These are phyloP conservation scores for Didymellaceae sp. DNA, from an alignment of 2,329 filamentous ascomycete species.

Conservation along the genomic window DNA sequence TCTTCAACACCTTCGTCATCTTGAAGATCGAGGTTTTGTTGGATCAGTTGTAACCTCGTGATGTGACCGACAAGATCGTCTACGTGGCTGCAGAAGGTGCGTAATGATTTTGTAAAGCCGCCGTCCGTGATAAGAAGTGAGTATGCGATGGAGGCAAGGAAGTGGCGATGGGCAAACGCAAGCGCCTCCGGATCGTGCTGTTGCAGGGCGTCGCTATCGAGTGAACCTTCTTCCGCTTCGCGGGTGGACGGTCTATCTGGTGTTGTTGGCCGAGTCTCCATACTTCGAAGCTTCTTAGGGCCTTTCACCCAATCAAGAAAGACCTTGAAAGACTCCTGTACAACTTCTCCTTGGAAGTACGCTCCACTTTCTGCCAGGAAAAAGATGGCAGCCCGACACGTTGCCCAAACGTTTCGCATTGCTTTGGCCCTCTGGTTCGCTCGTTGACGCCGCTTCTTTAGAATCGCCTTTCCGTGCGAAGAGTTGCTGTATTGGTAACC, in stretches of 20 bases:
- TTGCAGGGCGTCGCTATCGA: slow-evolving; percentile 9
- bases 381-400: slow-evolving; percentile 84
- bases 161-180: slow-evolving; percentile 77
- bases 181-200: slow-evolving; percentile 85
- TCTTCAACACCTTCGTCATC: slow-evolving; percentile 80
- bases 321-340: slow-evolving; percentile 79
- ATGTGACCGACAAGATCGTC: slow-evolving; percentile 82
- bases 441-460: slow-evolving; percentile 68
- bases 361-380: slow-evolving; percentile 85
- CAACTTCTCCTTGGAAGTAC: slow-evolving; percentile 89
- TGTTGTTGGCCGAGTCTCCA: slow-evolving; percentile 12
- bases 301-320: slow-evolving; percentile 76
- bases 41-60: slow-evolving; percentile 75
- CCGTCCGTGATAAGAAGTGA: slow-evolving; percentile 70
- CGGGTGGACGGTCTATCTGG: slow-evolving; percentile 8
- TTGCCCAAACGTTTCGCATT: slow-evolving; percentile 89
- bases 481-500: slow-evolving; percentile 68
- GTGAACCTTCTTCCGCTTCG: slow-evolving; percentile 11
- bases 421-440: slow-evolving; percentile 67
- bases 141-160: slow-evolving; percentile 72
- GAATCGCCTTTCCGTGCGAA: slow-evolving; percentile 64
- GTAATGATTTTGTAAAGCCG: slow-evolving; percentile 69
- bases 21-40: slow-evolving; percentile 80
- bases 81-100: slow-evolving; percentile 72
- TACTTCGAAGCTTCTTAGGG: slow-evolving; percentile 11